Evolutionary conservation across 805 yeast genomes (phyloP), one percentile per base, ranked within the genome.

Genomic region (Wickerhamomyces bovis): DNA sequence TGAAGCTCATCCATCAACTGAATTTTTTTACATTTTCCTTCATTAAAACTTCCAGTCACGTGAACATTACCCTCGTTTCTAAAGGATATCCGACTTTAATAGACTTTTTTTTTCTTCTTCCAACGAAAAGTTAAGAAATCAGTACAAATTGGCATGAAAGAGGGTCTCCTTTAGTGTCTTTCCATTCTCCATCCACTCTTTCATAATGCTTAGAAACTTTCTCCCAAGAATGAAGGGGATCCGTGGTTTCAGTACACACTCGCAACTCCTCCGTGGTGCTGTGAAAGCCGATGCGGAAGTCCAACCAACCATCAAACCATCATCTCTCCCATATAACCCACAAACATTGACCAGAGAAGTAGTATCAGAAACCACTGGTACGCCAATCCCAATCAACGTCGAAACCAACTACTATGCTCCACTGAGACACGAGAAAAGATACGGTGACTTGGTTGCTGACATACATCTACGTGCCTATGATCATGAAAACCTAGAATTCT

Each of bases 371-470:
- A 69, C 68, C 5, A 58, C 67, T 3, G 60, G 68, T 20, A 65
- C 77, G 38, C 95, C 95, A 3, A 62, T 85, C 20, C 97, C 98
- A n/a, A 68, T 89, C 46, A 88, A 83, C 60, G 94, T 89, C 2
- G 89, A 85, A 61, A 76, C 92, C 41, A 81, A 85, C 54, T 80
- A 87, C 63, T 83, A 82, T 61, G 86, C 88, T 30, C 97, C 98
- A 2, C 60, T 89, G 51, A 79, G 78, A 59, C 79, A 83, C 48
- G 77, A 80, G 38, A 69, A 76, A 26, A 80, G 79, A 26, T 77
- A 86, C 56, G 90, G 94, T 4, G 80, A 87, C 62, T 70, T 80
- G 48, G 89, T 84, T 19, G 95, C 95, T n/a, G 85, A 80, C 51
- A 61, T 92, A 39, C 80, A 79, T 41, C 73, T 92, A 55, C 78